These are phyloP conservation scores for Astragalus membranaceus DNA, from an alignment of 306 rosid species.

Conservation along the genomic window DNA sequence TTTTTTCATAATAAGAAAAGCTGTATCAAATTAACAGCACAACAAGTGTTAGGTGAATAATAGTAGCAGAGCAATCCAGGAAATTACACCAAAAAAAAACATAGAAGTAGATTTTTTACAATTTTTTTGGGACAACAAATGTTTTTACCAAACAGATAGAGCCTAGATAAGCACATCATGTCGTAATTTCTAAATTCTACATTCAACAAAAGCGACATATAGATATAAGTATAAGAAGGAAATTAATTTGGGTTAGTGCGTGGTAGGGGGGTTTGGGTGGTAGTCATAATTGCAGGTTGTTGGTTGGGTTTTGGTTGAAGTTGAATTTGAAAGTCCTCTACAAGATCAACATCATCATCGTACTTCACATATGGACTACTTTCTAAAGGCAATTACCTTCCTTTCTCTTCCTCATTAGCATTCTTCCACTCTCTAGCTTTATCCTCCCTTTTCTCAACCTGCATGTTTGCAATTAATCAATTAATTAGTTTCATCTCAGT, in stretches of 20 bases:
- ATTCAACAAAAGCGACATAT: no score
- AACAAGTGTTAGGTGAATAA: no score
- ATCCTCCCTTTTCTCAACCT: not conserved
- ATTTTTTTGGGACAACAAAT: no score
- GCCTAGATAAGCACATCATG: no score
- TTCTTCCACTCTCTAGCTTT: not conserved
- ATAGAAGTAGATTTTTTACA: no score
- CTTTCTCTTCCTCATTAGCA: not conserved
- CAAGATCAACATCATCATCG: not conserved
- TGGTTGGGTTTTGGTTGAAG: not conserved
- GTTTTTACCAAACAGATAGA: no score
- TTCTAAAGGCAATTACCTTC: not conserved
- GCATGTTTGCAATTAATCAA: not conserved
- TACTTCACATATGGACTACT: constrained; percentile 6
- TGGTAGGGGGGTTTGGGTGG: not conserved
- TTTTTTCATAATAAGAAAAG: no score
- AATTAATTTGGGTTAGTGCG: not conserved
- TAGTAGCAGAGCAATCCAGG: no score
- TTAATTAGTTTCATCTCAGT: no score
- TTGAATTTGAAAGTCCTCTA: not conserved
- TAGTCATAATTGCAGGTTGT: not conserved
- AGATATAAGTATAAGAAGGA: not conserved
- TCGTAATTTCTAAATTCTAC: no score
- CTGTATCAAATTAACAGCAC: no score
- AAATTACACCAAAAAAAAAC: no score